Evolutionary conservation across 768 basidiomycete genomes (phyloP).

Genomic region (Nevesoporus exiguus): DNA sequence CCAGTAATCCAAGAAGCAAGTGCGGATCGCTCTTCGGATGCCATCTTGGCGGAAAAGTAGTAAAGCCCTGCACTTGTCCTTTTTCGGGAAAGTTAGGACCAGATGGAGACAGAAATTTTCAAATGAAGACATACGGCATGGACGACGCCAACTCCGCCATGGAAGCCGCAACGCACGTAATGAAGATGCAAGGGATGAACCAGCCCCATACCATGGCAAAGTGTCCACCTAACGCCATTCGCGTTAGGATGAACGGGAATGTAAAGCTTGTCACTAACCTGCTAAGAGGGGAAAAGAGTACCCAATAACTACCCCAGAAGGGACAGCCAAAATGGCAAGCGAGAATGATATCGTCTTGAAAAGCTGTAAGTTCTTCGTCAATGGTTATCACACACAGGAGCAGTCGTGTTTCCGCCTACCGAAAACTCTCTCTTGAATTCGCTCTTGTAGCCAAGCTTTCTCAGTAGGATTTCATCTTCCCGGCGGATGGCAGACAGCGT

Average conservation of each 20-base stretch:
- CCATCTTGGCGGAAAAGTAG: background rate
- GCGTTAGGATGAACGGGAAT: background rate
- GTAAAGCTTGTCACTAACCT: background rate
- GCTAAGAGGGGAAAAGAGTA: background rate
- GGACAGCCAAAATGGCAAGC: background rate
- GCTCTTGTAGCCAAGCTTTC: background rate
- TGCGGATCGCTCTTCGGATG: background rate
- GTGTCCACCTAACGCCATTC: background rate
- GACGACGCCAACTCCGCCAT: background rate
- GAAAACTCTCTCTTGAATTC: background rate
- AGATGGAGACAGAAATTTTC: background rate
- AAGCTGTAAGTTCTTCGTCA: background rate
- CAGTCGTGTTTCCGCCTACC: background rate
- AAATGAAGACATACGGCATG: background rate
- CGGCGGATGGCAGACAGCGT: background rate
- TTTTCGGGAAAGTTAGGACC: background rate
- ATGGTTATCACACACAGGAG: background rate
- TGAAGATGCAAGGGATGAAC: background rate
- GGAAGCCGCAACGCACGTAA: background rate
- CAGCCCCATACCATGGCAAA: background rate
- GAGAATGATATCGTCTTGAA: background rate
- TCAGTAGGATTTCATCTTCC: background rate
- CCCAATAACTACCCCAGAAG: background rate
- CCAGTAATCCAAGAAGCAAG: background rate
- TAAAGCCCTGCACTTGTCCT: background rate